Evolutionary conservation across 257 asterid species (phyloP), one percentile per base, ranked within the genome.

Genomic region (Solanum dulcamara): DNA sequence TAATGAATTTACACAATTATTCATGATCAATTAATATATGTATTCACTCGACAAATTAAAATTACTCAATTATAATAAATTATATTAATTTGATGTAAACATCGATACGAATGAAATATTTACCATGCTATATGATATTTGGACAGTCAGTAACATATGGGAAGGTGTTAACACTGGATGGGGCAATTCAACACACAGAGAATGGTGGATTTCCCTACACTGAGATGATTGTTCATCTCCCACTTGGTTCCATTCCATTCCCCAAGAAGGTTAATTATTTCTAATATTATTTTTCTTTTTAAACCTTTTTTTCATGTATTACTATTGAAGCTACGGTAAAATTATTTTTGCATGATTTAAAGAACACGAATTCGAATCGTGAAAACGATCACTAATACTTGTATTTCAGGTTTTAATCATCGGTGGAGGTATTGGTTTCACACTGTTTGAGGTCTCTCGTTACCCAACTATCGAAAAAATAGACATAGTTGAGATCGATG

Each of bases 181-280:
- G 87, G 64, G 85, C 79, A 80, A 85, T 85, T 55, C 87, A 85
- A 85, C 87, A 79, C 72, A 80, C 87, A 22, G 87, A 85, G 28
- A 85, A 67, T 35, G 87, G 84, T 44, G 87, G 84, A 80, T 80
- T 64, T 80, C 85, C 87, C 11, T 85, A 85, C 79, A 81, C 84
- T 13, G 87, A 85, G 46, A 85, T 85, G 87, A 85, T 85, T 80
- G 79, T 81, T 40, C 87, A 80, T 64, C 85, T 66, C 30, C 87
- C 87, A 15, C 87, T 85, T 85, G 83, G 87, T 57, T 85, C 87
- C 84, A 79, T 85, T 60, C 87, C 87, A 28, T 75, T 38, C 13
- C 87, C 87, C 0, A 79, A 77, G 28, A 85, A 85, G 84, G 87
- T 85, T 37, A 46, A 64, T 7, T 10, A 57, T 1, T 3, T 57